These are phyloP conservation scores for Bondarzewia mesenterica DNA, from an alignment of 1,284 basidiomycete genomes.

Conservation along the genomic window DNA sequence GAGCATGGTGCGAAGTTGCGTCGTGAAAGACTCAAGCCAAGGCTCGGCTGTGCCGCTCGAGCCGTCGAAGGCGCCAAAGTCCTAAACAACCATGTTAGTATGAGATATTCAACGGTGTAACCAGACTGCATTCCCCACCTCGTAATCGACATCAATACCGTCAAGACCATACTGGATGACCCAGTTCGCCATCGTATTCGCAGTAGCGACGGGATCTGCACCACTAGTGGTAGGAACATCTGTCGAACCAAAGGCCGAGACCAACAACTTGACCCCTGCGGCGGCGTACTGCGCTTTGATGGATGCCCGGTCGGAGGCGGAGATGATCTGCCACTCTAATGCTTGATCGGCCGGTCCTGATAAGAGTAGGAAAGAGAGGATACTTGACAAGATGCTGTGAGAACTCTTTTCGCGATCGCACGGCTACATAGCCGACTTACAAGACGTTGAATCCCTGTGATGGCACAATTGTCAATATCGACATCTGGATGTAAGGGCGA, in stretches of 20 bases:
- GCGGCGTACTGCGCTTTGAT: constrained; percentile 33
- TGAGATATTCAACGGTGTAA: neutral
- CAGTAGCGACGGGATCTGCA: constrained; percentile 30
- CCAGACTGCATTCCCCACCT: constrained; percentile 22
- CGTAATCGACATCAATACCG: constrained; percentile 52
- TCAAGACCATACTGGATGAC: constrained; percentile 42
- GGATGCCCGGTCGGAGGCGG: constrained; percentile 22
- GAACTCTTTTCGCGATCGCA: neutral
- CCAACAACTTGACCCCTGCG: constrained; percentile 40
- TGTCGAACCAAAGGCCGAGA: constrained; percentile 42
- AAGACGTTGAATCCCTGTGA: constrained; percentile 39
- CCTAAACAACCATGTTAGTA: constrained; percentile 23
- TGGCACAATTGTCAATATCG: neutral
- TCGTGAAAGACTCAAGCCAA: constrained; percentile 38
- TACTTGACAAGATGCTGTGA: constrained; percentile 17
- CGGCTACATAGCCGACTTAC: constrained; percentile 20
- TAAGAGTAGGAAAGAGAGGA: constrained; percentile 33
- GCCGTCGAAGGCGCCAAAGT: constrained; percentile 36
- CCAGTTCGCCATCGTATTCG: constrained; percentile 40
- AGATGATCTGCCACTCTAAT: constrained; percentile 29
- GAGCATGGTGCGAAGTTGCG: constrained; percentile 25
- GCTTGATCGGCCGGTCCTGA: constrained; percentile 39
- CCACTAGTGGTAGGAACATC: constrained; percentile 40
- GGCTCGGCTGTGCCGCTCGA: constrained; percentile 29
- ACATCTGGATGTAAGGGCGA: neutral